A percentile compares a stretch with the other conserved stretches of the same genome.
Evolutionary conservation across 1,139 yeast genomes (phyloP).

Genomic region (Scheffersomyces quercinus): DNA sequence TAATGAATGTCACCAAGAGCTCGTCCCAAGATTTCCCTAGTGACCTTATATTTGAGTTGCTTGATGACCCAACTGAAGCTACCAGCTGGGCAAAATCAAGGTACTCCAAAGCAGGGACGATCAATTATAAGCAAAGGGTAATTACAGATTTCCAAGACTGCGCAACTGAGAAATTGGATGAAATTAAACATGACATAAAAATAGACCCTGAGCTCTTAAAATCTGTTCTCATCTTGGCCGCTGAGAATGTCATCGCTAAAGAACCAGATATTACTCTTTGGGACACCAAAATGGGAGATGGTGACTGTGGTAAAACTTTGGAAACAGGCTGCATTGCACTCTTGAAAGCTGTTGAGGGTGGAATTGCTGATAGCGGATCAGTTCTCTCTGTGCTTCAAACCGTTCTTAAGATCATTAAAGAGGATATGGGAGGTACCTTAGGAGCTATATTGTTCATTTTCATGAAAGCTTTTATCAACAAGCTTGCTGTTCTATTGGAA

Average conservation of each 20-base stretch:
- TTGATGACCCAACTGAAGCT: slow-evolving; percentile 40
- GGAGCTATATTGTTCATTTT: slow-evolving; percentile 52
- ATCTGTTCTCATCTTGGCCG: slow-evolving; percentile 32
- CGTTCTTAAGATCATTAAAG: slow-evolving; percentile 39
- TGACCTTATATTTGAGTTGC: slow-evolving; percentile 34
- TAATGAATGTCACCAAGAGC: slow-evolving; percentile 44
- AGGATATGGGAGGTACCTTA: slow-evolving; percentile 57
- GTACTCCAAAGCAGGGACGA: slow-evolving; percentile 29
- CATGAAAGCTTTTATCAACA: slow-evolving; percentile 41
- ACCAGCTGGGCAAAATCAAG: slow-evolving; percentile 40
- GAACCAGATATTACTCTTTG: slow-evolving; percentile 51
- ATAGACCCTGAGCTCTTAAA: slow-evolving; percentile 33
- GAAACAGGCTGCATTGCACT: slow-evolving; percentile 44
- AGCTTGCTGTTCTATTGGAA: slow-evolving; percentile 23
- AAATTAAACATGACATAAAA: slow-evolving; percentile 23
- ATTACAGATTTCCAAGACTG: slow-evolving; percentile 36
- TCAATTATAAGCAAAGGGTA: slow-evolving; percentile 25
- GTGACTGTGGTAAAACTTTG: slow-evolving; percentile 53
- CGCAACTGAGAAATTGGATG: slow-evolving; percentile 24
- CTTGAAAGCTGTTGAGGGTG: slow-evolving; percentile 18
- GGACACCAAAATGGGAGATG: slow-evolving; percentile 55
- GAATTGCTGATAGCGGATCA: slow-evolving; percentile 27
- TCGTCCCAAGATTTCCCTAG: slow-evolving; percentile 25
- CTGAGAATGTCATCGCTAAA: slow-evolving; percentile 35
- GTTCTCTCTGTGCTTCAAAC: slow-evolving; percentile 33